Base-by-base conservation (phyloP, 2,329 filamentous ascomycete species). In the Aureobasidium mangrovei region DNA sequence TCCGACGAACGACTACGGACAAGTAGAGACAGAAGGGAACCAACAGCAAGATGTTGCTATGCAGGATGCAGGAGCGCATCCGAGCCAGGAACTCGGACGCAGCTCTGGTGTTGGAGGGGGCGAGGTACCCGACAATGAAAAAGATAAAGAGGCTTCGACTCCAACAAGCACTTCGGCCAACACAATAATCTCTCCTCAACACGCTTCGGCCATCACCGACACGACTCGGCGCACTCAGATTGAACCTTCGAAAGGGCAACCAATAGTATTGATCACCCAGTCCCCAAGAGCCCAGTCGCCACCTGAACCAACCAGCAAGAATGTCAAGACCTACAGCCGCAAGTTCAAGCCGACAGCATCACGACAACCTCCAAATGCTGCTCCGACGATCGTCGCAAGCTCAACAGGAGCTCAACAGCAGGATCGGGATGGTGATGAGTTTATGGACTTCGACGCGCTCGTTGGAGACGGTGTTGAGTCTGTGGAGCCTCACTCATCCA, bases 401-500 rank as follows among this genome's bases (percentile, higher is more conserved):
- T 26, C 4, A 12, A 29, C 29, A 36, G 10, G 26, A 43, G 40
- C 18, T 18, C 18, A 18, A 18, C 18, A 18, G 18, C 18, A 18
- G 18, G 18, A 18, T 18, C 18, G 18, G 18, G 18, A 18, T 18
- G 41, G 45, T 32, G 40, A 44, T n/a, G 49, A 28, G 7, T 53
- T 53, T 18, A 40, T 45, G 40, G 49, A 53, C 24, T 39, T 53
- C 27, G 49, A 53, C 32, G 9, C 24, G 4, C 5, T 56, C 39
- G 33, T 53, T 28, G 32, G 36, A 31, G 33, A 46, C 7, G 24
- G 35, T 7, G 10, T 40, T 43, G 42, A 33, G 7, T 29, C 40
- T 10, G n/a, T 10, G n/a, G 31, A 46, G 46, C 32, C 54, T 60
- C 10, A 60, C 49, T 18, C 59, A 58, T 44, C 59, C 55, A 39